Evolutionary conservation across 2,329 filamentous ascomycete genomes (phyloP).

Genomic region (Cordyceps sp.): DNA sequence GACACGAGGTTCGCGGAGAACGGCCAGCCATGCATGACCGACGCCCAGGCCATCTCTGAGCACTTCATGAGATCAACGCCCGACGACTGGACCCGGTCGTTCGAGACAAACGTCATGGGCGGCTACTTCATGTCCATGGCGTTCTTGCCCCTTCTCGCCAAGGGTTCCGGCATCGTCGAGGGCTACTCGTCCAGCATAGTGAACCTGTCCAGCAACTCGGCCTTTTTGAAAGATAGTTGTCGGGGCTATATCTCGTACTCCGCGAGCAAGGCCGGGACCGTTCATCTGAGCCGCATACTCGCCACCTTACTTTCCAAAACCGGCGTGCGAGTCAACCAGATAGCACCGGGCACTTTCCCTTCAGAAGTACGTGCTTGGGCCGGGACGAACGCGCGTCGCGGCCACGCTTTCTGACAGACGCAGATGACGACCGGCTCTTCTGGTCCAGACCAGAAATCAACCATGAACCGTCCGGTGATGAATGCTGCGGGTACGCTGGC

Average conservation of each 20-base stretch:
- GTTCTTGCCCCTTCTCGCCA: background rate
- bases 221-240: background rate
- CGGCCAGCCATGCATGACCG: background rate
- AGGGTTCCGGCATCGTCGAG: background rate
- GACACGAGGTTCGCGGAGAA: constrained; percentile 1
- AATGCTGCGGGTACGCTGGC: background rate
- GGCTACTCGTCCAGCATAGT: background rate
- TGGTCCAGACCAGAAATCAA: constrained; percentile 1
- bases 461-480: background rate
- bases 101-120: constrained; percentile 1
- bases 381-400: no score
- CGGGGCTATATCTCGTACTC: constrained; percentile 1
- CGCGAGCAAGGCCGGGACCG: constrained; percentile 1
- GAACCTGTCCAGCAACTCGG: constrained; percentile 1
- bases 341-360: constrained; percentile 1
- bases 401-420: background rate
- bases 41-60: background rate
- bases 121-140: constrained; percentile 1
- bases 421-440: constrained; percentile 1
- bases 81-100: constrained; percentile 1
- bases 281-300: constrained; percentile 1
- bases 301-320: background rate
- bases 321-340: constrained; percentile 1
- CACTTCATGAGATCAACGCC: constrained; percentile 1
- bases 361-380: background rate